phyloP scores from a whole-genome alignment of 805 yeast species.

The Metschnikowia kunwiensis region DNA sequence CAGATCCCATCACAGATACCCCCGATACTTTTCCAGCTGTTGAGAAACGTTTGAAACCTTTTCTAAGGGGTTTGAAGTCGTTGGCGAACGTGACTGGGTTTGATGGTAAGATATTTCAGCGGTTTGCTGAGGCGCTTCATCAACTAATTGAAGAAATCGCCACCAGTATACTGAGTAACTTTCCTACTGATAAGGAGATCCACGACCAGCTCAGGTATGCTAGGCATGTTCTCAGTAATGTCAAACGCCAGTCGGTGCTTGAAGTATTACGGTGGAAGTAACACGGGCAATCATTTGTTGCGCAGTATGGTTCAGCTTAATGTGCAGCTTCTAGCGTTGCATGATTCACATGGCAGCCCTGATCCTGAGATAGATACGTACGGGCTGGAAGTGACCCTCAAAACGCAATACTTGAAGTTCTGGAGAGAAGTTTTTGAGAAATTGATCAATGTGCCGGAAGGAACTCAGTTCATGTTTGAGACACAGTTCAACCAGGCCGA shows the following conservation, averaged over 20 bases:
- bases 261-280: background rate
- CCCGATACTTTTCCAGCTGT: too few species aligned
- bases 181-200: background rate
- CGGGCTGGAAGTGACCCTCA: background rate
- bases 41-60: too few species aligned
- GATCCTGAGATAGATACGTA: background rate
- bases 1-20: too few species aligned
- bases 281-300: background rate
- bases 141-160: background rate
- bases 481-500: background rate
- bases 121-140: background rate
- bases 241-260: background rate
- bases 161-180: too few species aligned
- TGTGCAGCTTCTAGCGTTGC: background rate
- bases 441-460: background rate
- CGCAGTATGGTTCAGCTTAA: background rate
- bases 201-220: background rate
- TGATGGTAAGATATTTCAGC: background rate
- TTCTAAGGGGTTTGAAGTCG: background rate
- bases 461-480: background rate
- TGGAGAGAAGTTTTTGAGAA: conserved; percentile 1
- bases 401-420: background rate
- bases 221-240: background rate
- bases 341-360: background rate
- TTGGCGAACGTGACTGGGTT: background rate